Conservation (phyloP, 1,139 yeast species). For the Lodderomyces elongisporus region DNA sequence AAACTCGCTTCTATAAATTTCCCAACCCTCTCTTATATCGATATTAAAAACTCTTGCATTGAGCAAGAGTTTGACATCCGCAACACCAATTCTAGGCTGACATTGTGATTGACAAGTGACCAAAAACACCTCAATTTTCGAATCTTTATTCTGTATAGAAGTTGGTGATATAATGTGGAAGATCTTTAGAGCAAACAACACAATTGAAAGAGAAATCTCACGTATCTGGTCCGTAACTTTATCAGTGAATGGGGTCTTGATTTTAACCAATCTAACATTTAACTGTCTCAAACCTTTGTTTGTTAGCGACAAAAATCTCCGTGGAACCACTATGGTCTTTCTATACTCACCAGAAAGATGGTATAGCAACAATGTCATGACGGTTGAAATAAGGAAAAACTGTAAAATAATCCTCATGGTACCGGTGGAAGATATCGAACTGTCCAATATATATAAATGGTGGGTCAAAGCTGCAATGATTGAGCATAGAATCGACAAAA, state of each 20-base stretch:
- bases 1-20: slow-evolving; percentile 83
- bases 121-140: slow-evolving; percentile 39
- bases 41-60: slow-evolving; percentile 79
- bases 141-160: slow-evolving; percentile 26
- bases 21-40: slow-evolving; percentile 93
- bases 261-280: slow-evolving; percentile 72
- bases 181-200: slow-evolving; percentile 22
- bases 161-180: slow-evolving; percentile 35
- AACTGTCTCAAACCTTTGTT: slow-evolving; percentile 84
- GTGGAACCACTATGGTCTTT: slow-evolving; percentile 76
- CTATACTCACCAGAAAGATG: slow-evolving; percentile 86
- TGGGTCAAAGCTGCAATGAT: slow-evolving; percentile 39
- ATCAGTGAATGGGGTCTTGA: slow-evolving; percentile 56
- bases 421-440: slow-evolving; percentile 19
- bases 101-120: slow-evolving; percentile 43
- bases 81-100: slow-evolving; percentile 43
- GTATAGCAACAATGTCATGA: slow-evolving; percentile 69
- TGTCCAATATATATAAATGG: slow-evolving; percentile 32
- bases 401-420: slow-evolving; percentile 48
- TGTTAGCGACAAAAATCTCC: slow-evolving; percentile 70
- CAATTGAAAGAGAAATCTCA: slow-evolving; percentile 32
- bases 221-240: slow-evolving; percentile 41
- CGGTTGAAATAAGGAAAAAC: slow-evolving; percentile 59
- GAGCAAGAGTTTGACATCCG: slow-evolving; percentile 64
- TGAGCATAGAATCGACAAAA: slow-evolving; percentile 51